Conservation (phyloP, 176 grass and related monocot genomes). For the Typha latifolia region DNA sequence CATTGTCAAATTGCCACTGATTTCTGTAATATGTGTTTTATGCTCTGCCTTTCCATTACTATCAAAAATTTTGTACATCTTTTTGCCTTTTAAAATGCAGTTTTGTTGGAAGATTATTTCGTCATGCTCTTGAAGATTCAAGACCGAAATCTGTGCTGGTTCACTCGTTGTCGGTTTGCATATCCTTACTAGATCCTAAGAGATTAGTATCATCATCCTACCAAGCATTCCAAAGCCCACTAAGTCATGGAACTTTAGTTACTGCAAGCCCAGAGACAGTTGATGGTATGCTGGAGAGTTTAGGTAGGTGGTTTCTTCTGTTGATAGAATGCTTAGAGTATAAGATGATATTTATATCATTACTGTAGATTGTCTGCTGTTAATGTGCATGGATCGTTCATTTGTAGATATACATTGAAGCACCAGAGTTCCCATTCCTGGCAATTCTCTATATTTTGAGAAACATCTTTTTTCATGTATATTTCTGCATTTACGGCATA, state of each 20-base stretch:
- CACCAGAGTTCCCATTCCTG: too few species aligned
- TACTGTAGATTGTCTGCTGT: not conserved
- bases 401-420: too few species aligned
- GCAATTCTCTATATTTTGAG: too few species aligned
- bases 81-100: conserved; percentile 17
- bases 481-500: too few species aligned
- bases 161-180: conserved; percentile 84
- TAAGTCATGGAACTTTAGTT: conserved; percentile 71
- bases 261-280: conserved; percentile 89
- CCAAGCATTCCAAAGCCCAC: conserved; percentile 66
- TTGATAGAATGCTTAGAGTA: not conserved
- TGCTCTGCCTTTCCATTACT: not conserved
- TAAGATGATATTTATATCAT: not conserved
- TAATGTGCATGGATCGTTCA: too few species aligned
- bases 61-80: not conserved
- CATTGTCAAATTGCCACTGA: conserved; percentile 12
- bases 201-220: conserved; percentile 73
- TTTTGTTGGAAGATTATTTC: conserved; percentile 82
- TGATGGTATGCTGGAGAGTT: conserved; percentile 70
- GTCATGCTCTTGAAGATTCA: conserved; percentile 68
- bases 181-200: conserved; percentile 94
- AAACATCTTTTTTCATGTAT: too few species aligned
- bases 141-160: conserved; percentile 91
- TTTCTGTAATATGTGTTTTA: not conserved
- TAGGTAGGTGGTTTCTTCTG: conserved; percentile 44